Conservation (phyloP, 306 rosid genomes). For the Erythrophleum fordii region DNA sequence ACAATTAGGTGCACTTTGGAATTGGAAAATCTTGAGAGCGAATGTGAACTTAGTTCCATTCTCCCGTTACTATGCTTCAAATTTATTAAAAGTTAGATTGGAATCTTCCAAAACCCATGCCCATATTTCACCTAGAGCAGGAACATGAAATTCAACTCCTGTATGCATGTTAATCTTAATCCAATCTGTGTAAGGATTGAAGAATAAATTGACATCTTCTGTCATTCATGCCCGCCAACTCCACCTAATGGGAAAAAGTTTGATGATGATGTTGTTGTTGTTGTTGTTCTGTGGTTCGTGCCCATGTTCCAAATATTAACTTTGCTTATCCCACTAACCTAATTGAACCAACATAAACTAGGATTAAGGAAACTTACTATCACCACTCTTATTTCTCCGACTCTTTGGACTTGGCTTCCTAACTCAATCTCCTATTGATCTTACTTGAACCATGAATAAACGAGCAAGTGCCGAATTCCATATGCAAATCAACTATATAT, state of each 20-base stretch:
- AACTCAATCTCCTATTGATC: constrained; percentile 22
- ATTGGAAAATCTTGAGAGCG: constrained; percentile 21
- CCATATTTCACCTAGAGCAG: background rate
- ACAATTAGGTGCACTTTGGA: constrained; percentile 11
- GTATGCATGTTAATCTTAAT: background rate
- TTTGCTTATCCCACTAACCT: constrained; percentile 11
- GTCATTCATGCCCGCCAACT: background rate
- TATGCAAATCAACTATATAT: constrained; percentile 6
- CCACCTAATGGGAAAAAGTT: no score
- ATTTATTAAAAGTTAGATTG: background rate
- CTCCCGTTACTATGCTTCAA: background rate
- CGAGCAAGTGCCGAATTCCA: background rate
- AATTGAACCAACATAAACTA: constrained; percentile 10
- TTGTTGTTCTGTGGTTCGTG: background rate
- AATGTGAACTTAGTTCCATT: background rate
- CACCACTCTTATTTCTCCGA: background rate
- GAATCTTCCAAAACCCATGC: background rate
- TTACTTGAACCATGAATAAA: background rate
- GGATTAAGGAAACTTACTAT: constrained; percentile 14
- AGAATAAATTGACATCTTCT: background rate
- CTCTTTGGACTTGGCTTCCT: constrained; percentile 16
- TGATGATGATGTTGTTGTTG: no score
- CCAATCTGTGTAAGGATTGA: background rate
- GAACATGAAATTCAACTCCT: background rate
- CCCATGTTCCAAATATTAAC: constrained; percentile 25